These are phyloP conservation scores for Thermothelomyces thermophilus DNA, from an alignment of 2,329 filamentous ascomycete genomes.

Conservation along the genomic window DNA sequence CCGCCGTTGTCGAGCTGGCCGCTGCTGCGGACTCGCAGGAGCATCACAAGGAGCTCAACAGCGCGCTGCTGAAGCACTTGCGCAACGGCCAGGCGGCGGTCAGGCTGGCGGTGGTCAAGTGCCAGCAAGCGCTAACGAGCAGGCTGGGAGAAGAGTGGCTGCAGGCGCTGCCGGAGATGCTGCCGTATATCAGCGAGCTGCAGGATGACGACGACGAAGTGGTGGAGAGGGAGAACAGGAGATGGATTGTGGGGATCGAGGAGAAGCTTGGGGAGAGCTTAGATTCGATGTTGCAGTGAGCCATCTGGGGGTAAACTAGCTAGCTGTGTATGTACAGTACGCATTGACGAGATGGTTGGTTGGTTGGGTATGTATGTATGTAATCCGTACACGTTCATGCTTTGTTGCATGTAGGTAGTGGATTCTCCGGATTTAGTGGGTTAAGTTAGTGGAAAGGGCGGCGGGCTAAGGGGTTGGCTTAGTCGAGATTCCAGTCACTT, in stretches of 20 bases:
- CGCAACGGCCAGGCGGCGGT: constrained; percentile 65
- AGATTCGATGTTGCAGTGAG: constrained; percentile 82
- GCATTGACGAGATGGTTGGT: not conserved
- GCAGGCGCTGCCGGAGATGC: constrained; percentile 83
- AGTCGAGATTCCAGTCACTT: no score
- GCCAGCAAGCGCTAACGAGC: constrained; percentile 72
- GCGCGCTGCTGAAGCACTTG: constrained; percentile 68
- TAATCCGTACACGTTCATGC: no score
- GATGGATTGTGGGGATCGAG: constrained; percentile 89
- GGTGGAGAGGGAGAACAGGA: constrained; percentile 81
- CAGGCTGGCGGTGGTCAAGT: constrained; percentile 73
- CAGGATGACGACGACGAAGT: constrained; percentile 94
- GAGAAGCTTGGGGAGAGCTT: constrained; percentile 82
- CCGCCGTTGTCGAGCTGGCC: constrained; percentile 73
- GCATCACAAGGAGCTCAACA: constrained; percentile 87
- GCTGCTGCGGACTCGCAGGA: constrained; percentile 75
- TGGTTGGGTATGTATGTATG: not conserved
- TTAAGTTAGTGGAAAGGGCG: no score
- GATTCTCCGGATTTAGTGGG: no score
- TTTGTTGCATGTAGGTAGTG: no score
- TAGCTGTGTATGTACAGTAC: not conserved
- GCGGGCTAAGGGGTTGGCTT: no score
- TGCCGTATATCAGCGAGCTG: constrained; percentile 91
- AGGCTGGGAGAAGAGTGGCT: constrained; percentile 90
- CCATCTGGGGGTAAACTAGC: not conserved